Percentiles rank a stretch among this genome's conserved stretches.
phyloP scores from a whole-genome alignment of 495 filamentous ascomycete species.

The Penicillium ochrochloron region DNA sequence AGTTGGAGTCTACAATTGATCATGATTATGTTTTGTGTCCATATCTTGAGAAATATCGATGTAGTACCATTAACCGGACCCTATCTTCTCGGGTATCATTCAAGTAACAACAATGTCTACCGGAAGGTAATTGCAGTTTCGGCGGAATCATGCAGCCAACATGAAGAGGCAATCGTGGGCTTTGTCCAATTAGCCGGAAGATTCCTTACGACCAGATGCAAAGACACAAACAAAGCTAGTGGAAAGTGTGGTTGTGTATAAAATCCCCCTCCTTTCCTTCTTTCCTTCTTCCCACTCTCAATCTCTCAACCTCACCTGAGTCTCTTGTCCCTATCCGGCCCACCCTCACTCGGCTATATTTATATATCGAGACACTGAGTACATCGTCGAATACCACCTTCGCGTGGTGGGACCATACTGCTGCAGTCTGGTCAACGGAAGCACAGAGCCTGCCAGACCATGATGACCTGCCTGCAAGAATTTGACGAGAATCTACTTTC shows the following conservation, averaged over 20 bases:
- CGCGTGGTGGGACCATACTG: not conserved
- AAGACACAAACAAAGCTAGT: not conserved
- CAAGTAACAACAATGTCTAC: not conserved
- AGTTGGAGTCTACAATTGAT: slow-evolving; percentile 2
- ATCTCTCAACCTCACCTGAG: not conserved
- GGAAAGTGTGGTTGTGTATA: not conserved
- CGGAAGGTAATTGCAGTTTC: not conserved
- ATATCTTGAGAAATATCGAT: no score
- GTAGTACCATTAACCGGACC: no score
- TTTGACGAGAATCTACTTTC: no score
- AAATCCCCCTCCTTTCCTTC: not conserved
- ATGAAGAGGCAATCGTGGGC: not conserved
- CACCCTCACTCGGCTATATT: not conserved
- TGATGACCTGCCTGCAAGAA: no score
- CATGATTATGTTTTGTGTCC: not conserved
- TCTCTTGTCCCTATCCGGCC: not conserved
- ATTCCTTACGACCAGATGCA: not conserved
- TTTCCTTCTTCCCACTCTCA: not conserved
- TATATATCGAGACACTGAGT: not conserved
- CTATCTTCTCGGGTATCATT: not conserved
- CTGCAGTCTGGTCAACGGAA: not conserved
- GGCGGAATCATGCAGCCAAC: not conserved
- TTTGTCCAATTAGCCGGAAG: not conserved
- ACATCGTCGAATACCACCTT: not conserved
- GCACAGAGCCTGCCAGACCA: not conserved